Percentiles rank a stretch among this genome's conserved stretches.
These are phyloP conservation scores for Lagenidium giganteum DNA, from an alignment of 352 stramenopile genomes.

Conservation along the genomic window DNA sequence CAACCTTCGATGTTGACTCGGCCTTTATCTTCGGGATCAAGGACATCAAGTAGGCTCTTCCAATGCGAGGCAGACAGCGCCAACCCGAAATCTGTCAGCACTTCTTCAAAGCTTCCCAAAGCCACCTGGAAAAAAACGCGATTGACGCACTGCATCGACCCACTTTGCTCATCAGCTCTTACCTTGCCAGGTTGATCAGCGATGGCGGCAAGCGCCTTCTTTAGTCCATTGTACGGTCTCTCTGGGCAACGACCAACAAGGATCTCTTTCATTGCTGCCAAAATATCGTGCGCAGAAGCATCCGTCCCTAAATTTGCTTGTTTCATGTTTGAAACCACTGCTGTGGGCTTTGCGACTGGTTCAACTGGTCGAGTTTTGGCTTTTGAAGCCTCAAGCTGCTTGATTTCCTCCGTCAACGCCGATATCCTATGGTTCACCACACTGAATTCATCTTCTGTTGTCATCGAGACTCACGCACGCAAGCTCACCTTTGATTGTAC, in stretches of 20 bases:
- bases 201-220: conserved; percentile 67
- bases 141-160: too few species aligned
- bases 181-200: conserved; percentile 73
- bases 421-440: too few species aligned
- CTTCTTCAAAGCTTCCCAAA: conserved; percentile 64
- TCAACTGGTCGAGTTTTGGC: too few species aligned
- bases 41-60: conserved; percentile 31
- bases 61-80: conserved; percentile 31
- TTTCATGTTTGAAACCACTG: conserved; percentile 35
- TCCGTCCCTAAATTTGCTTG: conserved; percentile 35
- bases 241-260: conserved; percentile 44
- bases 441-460: too few species aligned
- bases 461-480: neutral
- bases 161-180: neutral
- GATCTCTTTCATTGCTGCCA: conserved; percentile 69
- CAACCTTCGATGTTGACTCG: conserved; percentile 71
- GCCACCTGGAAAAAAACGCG: conserved; percentile 29
- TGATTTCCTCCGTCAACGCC: conserved; percentile 16
- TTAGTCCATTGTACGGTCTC: conserved; percentile 72
- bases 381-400: too few species aligned
- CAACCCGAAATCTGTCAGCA: conserved; percentile 64
- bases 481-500: conserved; percentile 26
- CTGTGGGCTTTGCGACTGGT: conserved; percentile 6
- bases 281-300: conserved; percentile 53
- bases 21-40: conserved; percentile 47